phyloP scores from a whole-genome alignment of 768 basidiomycete genomes.

The Suillus luteus region DNA sequence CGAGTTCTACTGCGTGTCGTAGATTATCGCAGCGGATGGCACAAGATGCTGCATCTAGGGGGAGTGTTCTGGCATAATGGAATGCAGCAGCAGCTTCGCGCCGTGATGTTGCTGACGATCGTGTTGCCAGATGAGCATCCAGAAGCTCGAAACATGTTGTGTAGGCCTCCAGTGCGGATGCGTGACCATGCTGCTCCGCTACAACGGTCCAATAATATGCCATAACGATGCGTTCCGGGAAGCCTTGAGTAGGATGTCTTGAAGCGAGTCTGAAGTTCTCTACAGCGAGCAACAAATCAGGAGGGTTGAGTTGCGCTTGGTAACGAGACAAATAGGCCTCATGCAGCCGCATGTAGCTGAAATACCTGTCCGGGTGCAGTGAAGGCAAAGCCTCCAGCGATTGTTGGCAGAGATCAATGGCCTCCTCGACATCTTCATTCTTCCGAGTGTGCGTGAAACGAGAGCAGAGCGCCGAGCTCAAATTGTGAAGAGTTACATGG shows the following conservation, averaged over 20 bases:
- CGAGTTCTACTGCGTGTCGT: not conserved
- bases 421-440: not conserved
- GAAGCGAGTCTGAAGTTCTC: not conserved
- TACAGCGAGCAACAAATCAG: not conserved
- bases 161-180: not conserved
- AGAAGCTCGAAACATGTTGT: not conserved
- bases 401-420: not conserved
- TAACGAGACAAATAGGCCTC: not conserved
- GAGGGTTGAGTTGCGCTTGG: not conserved
- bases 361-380: not conserved
- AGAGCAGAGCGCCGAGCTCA: not conserved
- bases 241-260: not conserved
- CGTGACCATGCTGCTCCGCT: too few relatives aligned
- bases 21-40: accelerated
- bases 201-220: too few relatives aligned
- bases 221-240: too few relatives aligned
- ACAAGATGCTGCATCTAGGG: not conserved
- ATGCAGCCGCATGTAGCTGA: not conserved
- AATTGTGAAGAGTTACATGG: not conserved
- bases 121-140: too few relatives aligned
- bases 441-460: not conserved
- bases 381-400: not conserved
- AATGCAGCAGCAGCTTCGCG: not conserved
- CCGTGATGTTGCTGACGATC: too few relatives aligned
- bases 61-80: accelerated